These are phyloP conservation scores for Corchorus olitorius DNA, from an alignment of 345 rosid genomes.

Conservation along the genomic window DNA sequence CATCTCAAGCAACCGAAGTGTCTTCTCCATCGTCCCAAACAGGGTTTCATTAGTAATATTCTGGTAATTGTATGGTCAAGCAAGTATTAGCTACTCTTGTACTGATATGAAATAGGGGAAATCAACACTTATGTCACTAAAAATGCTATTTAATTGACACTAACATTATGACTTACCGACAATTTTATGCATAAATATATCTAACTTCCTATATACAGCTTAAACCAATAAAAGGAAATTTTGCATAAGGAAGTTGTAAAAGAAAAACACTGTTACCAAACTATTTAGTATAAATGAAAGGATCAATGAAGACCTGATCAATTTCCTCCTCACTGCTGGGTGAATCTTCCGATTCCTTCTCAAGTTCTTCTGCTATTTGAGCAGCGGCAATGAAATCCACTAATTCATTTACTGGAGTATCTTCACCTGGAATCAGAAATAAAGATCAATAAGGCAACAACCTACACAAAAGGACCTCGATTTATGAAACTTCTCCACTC, in stretches of 20 bases:
- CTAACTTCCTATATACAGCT: background rate
- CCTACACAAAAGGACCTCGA: background rate
- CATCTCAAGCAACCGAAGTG: conserved; percentile 81
- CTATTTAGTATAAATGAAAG: background rate
- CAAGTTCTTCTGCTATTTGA: conserved; percentile 64
- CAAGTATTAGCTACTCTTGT: conserved; percentile 17
- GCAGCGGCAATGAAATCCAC: conserved; percentile 87
- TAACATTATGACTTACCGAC: background rate
- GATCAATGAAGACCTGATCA: conserved; percentile 45
- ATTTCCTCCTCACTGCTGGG: conserved; percentile 33
- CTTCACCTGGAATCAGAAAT: conserved; percentile 47
- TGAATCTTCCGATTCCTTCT: conserved; percentile 41
- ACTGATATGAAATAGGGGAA: background rate
- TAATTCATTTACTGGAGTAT: conserved; percentile 61
- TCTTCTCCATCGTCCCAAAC: conserved; percentile 82
- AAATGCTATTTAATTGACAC: background rate
- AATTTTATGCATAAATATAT: background rate
- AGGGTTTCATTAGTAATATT: conserved; percentile 56
- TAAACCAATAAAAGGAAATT: background rate
- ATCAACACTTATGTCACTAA: background rate
- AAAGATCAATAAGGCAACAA: conserved; percentile 2
- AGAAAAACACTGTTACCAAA: background rate
- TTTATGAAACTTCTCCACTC: background rate
- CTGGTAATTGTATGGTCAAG: conserved; percentile 38
- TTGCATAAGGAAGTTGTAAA: background rate